Conservation (phyloP, 2,329 filamentous ascomycete genomes). For the Verticillium albo-atrum region DNA sequence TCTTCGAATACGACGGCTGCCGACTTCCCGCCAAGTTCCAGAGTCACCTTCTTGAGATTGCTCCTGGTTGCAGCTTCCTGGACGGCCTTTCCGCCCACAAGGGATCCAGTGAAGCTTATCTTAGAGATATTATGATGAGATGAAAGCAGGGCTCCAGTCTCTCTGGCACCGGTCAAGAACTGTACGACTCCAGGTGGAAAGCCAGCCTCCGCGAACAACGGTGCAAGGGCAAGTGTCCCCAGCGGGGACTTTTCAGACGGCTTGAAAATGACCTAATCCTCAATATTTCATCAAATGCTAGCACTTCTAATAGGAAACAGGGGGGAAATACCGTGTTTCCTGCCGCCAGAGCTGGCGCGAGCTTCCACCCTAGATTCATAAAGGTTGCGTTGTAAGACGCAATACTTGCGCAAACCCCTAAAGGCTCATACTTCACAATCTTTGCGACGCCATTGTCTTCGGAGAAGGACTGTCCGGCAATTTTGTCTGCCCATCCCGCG, state of each 20-base stretch:
- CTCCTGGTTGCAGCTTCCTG: constrained; percentile 60
- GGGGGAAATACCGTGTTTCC: constrained; percentile 77
- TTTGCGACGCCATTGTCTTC: constrained; percentile 60
- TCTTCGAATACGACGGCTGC: constrained; percentile 40
- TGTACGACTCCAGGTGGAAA: constrained; percentile 14
- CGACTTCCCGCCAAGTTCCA: constrained; percentile 41
- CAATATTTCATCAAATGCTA: neutral
- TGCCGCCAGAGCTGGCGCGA: constrained; percentile 31
- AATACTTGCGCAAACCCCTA: constrained; percentile 66
- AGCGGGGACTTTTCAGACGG: constrained; percentile 81
- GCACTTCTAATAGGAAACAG: too few species aligned
- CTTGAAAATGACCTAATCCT: constrained; percentile 65
- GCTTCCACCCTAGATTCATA: constrained; percentile 58
- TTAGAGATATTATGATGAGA: constrained; percentile 63
- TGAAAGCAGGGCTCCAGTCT: constrained; percentile 60
- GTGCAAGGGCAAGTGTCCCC: constrained; percentile 66
- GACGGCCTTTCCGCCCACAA: constrained; percentile 61
- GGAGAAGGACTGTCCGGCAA: constrained; percentile 67
- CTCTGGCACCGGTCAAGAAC: constrained; percentile 23
- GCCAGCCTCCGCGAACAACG: constrained; percentile 54
- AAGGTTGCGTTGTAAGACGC: neutral
- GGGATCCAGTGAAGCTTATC: constrained; percentile 69
- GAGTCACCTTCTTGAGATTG: constrained; percentile 39
- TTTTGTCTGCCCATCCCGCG: constrained; percentile 75
- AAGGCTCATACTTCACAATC: constrained; percentile 71